Evolutionary conservation across 2,329 filamentous ascomycete species (phyloP), one percentile per base, ranked within the genome.

Genomic region (Calonectria hawksworthii): DNA sequence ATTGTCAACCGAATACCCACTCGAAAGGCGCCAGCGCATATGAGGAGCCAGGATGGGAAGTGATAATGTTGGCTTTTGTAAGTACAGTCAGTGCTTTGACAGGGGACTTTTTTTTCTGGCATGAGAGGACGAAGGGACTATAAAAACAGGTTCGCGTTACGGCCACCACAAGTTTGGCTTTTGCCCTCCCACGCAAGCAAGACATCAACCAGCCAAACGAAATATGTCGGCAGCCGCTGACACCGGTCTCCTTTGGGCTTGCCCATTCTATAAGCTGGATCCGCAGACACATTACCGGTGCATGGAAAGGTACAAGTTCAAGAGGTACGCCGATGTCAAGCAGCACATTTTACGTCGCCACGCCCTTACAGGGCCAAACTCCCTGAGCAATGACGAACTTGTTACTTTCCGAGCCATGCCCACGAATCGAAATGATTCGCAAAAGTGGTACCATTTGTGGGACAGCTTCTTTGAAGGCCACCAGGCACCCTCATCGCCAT

Each of bases 21-120:
- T 76, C 66, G 72, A 59, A 77, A 72, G 74, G 73, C 73, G 74
- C 80, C 77, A 80, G 77, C 78, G 80, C 78, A 74, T 70, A 64
- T 41, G n/a, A n/a, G n/a, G n/a, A n/a, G n/a, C n/a, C 68, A 77
- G 80, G 76, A 81, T 81, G 80, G 77, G 80, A 67, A 81, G 76
- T 81, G 80, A 81, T 74, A 78, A 70, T 44, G 64, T 71, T 36
- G 75, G 71, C 70, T 76, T 81, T 61, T 81, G 80, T 81, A 79
- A 81, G 80, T 67, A 64, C 68, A 68, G 47, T 75, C 56, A 21
- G 21, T 75, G 72, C 66, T 68, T 32, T 68, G 71, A 71, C 65
- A 70, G 75, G 72, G 44, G 23, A 13, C 44, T 23, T 47, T 47
- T 47, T 47, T 68, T 73, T 26, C n/a, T n/a, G n/a, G n/a, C n/a